Evolutionary conservation across 1,284 basidiomycete genomes (phyloP).

Genomic region (Moesziomyces antarcticus): DNA sequence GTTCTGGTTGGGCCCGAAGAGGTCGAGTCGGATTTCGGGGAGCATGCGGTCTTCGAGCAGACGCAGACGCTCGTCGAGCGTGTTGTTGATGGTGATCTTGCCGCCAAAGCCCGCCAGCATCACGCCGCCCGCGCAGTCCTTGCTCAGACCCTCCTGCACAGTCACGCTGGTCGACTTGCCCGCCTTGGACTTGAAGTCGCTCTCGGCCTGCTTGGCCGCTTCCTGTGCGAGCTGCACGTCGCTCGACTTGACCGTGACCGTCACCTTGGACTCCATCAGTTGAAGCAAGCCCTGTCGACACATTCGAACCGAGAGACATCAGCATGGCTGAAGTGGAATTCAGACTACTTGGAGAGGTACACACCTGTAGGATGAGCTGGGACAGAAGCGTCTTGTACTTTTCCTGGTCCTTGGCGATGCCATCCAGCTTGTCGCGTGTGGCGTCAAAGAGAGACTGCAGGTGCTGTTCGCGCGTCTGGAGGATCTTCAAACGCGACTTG

Average conservation of each 20-base stretch:
- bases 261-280: constrained; percentile 62
- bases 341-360: constrained; percentile 27
- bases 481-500: constrained; percentile 86
- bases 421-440: constrained; percentile 76
- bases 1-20: constrained; percentile 65
- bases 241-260: constrained; percentile 53
- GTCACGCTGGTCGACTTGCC: constrained; percentile 76
- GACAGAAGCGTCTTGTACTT: constrained; percentile 69
- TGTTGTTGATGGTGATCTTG: constrained; percentile 66
- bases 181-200: constrained; percentile 79
- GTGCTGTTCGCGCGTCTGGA: constrained; percentile 91
- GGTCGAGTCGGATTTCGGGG: constrained; percentile 64
- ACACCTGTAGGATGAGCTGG: constrained; percentile 79
- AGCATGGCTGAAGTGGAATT: neutral
- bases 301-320: neutral
- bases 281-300: constrained; percentile 57
- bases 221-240: constrained; percentile 68
- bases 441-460: constrained; percentile 87
- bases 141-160: constrained; percentile 76
- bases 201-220: constrained; percentile 76
- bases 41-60: constrained; percentile 66
- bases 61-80: constrained; percentile 64
- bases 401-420: constrained; percentile 77
- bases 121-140: constrained; percentile 71
- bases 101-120: constrained; percentile 56